A percentile compares a stretch with the other conserved stretches of the same genome.
These are phyloP conservation scores for Lyophyllum shimeji DNA, from an alignment of 768 basidiomycete species.

Conservation along the genomic window DNA sequence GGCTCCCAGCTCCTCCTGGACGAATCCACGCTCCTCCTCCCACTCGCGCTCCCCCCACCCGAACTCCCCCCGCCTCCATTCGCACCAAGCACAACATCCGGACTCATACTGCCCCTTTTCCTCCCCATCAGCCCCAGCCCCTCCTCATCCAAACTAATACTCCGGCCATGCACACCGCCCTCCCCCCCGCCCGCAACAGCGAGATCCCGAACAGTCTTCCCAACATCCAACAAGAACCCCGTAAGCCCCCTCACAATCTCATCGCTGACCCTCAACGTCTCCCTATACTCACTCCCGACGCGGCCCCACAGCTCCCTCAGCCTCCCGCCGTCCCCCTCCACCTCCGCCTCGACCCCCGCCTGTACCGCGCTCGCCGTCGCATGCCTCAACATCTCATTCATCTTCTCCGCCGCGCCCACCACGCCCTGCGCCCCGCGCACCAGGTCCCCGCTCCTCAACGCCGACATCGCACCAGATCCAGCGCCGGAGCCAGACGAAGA, in stretches of 20 bases:
- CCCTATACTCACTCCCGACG: constrained; percentile 72
- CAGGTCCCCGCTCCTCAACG: constrained; percentile 48
- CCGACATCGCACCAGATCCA: too few relatives aligned
- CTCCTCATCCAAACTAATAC: constrained; percentile 57
- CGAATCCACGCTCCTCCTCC: constrained; percentile 54
- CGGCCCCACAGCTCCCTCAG: constrained; percentile 62
- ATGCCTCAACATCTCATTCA: constrained; percentile 60
- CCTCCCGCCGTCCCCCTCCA: constrained; percentile 43
- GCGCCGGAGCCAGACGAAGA: constrained; percentile 9
- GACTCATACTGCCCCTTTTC: constrained; percentile 26
- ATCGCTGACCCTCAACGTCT: constrained; percentile 70
- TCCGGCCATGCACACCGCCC: constrained; percentile 44
- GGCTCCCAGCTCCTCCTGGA: constrained; percentile 53
- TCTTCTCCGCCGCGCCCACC: constrained; percentile 62
- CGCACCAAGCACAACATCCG: constrained; percentile 18
- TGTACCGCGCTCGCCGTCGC: constrained; percentile 64
- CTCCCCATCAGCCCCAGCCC: constrained; percentile 29
- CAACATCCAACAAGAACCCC: constrained; percentile 72
- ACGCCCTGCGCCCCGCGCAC: constrained; percentile 61
- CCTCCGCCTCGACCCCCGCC: constrained; percentile 74
- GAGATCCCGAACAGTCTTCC: constrained; percentile 64
- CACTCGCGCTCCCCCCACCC: constrained; percentile 32
- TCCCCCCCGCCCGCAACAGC: constrained; percentile 26
- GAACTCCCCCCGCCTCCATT: constrained; percentile 11
- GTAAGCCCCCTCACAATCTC: constrained; percentile 78